These are phyloP conservation scores for Nemania diffusa DNA, from an alignment of 2,329 filamentous ascomycete genomes.

Conservation along the genomic window DNA sequence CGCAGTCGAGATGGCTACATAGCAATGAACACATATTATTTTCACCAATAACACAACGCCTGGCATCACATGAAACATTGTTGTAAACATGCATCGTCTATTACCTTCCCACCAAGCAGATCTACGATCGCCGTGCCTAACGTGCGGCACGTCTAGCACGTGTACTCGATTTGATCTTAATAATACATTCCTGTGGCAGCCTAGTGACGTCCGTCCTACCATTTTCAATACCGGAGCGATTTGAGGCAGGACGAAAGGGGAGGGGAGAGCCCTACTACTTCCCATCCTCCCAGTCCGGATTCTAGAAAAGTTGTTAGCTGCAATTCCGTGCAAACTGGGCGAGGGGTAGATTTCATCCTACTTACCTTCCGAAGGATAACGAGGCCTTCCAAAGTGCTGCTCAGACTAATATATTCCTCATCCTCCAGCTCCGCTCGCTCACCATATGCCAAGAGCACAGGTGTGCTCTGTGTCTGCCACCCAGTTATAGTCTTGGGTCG, in stretches of 20 bases:
- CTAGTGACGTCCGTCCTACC: background rate
- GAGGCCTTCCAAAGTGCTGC: conserved; percentile 89
- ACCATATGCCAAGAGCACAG: conserved; percentile 91
- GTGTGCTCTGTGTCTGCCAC: conserved; percentile 99
- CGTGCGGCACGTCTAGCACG: conserved; percentile 1
- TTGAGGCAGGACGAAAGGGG: background rate
- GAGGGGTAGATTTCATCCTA: background rate
- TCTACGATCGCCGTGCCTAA: conserved; percentile 27
- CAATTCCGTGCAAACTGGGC: background rate
- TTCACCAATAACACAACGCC: conserved; percentile 1
- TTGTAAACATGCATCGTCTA: conserved; percentile 24
- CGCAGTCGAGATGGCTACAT: background rate
- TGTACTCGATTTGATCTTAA: conserved; percentile 38
- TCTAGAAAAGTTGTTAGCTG: conserved; percentile 51
- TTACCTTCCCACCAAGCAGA: conserved; percentile 10
- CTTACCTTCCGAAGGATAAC: conserved; percentile 96
- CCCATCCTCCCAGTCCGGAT: conserved; percentile 64
- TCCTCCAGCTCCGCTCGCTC: conserved; percentile 97
- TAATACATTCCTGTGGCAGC: conserved; percentile 38
- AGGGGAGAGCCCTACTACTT: conserved; percentile 54
- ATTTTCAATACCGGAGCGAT: no score
- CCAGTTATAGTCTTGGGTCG: conserved; percentile 98
- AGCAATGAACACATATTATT: background rate
- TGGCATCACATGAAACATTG: background rate
- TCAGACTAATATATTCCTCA: conserved; percentile 94